Evolutionary conservation across 192 early-diverging fungal species (phyloP).

Genomic region (Phycomyces nitens): DNA sequence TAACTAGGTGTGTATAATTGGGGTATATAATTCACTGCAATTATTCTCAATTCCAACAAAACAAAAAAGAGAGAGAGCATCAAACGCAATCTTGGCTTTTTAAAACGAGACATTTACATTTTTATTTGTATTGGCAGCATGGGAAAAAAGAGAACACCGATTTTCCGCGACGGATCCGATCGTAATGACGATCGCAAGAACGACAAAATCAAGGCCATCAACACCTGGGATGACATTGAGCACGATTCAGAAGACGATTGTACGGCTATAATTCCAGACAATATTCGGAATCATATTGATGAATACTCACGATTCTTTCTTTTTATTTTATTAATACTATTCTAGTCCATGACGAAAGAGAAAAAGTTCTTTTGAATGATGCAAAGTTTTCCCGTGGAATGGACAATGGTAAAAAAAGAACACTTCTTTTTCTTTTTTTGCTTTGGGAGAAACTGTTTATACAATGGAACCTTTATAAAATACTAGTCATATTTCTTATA

Average conservation of each 20-base stretch:
- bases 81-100: too few relatives aligned
- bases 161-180: conserved; percentile 22
- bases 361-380: conserved; percentile 44
- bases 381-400: background rate
- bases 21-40: too few relatives aligned
- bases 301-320: background rate
- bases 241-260: conserved; percentile 76
- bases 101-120: too few relatives aligned
- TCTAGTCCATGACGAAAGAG: conserved; percentile 42
- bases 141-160: conserved; percentile 26
- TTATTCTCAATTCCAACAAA: too few relatives aligned
- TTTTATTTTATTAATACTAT: background rate
- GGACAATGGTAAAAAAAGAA: conserved; percentile 33
- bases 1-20: too few relatives aligned
- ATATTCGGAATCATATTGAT: background rate
- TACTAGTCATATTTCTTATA: too few relatives aligned
- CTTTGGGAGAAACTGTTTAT: too few relatives aligned
- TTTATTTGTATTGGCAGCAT: too few relatives aligned
- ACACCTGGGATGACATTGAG: conserved; percentile 70
- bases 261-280: conserved; percentile 24
- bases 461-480: too few relatives aligned
- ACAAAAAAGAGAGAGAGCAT: too few relatives aligned
- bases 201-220: conserved; percentile 59
- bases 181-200: conserved; percentile 3
- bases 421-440: background rate